Base-by-base conservation (phyloP, 2,329 filamentous ascomycete species). In the Alternaria sp. region DNA sequence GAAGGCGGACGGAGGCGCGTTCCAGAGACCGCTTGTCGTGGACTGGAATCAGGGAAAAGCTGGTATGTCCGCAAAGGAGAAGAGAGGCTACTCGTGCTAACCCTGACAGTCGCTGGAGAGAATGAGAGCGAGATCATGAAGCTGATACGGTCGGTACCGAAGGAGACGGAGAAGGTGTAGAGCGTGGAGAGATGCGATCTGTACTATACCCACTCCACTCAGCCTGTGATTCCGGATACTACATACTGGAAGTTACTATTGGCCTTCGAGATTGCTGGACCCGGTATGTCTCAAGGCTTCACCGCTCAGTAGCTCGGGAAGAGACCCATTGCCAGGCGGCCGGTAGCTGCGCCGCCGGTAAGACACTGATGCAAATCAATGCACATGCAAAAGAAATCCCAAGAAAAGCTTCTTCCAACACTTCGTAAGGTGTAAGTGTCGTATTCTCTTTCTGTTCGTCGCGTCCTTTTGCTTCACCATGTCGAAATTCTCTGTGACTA, bases 31-130 rank as follows among this genome's bases (percentile, higher is more conserved):
- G 25, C 82, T 97, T 78, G 92, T 96, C 83, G 95, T 98, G 56
- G 95, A 98, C 79, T 98, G 96, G 96, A 93, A 91, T 78, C 94
- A 95, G 79, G 96, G 94, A 68, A 92, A 89, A 79, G 95, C 90
- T 50, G 84, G 92, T 82, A 80, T 59, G 82, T 23, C 18, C 18
- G 53, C n/a, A 12, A 23, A 43, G 28, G 44, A 15, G 47, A 43
- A 15, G 5, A 37, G 30, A 26, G 30, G 18, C 14, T 59, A 26
- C n/a, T 10, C 50, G 10, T 47, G 45, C 67, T 72, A 61, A 71
- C 60, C 5, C 11, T 20, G 25, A 25, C 66, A 87, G 87, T 89
- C 10, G 84, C 88, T 25, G 92, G 93, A 20, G 92, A 92, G 55
- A 90, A 92, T 68, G 90, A 97, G 83, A 97, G 93, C 15, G 92